Evolutionary conservation across 2,329 filamentous ascomycete species (phyloP), one percentile per base, ranked within the genome.

Genomic region (Ramularia collo-cygni): DNA sequence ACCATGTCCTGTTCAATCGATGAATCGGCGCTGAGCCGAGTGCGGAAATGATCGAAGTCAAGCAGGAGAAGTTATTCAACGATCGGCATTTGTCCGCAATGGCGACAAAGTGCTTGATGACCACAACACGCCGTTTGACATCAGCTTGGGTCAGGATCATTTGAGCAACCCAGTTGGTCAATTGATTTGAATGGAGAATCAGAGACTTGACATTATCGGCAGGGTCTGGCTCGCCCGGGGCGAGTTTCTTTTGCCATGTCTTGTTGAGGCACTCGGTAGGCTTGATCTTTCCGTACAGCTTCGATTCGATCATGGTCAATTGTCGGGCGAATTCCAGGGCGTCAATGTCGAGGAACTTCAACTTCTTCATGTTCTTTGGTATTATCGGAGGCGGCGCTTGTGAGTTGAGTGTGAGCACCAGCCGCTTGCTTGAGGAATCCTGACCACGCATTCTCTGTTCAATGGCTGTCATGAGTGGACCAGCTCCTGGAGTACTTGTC

Each of bases 131-230:
- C 64, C 94, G 93, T 71, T 92, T 95, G 47, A 95, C 85, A 61
- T 98, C 92, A 55, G 82, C 77, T 64, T 98, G 92, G 0, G 84
- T 89, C 47, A 98, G 67, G 52, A 98, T 96, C 92, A 98, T 96
- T 64, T 96, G 90, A 19, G 92, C 92, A 36, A 96, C 92, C 92
- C 92, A 98, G 61, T 96, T 98, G 4, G 92, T 98, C 72, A 98
- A 81, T 64, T 96, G 90, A 58, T 98, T 98, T 1, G 92, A 96
- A 66, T 98, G 92, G 37, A 96, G 72, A 66, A 98, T 98, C 47
- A 98, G 74, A 8, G 88, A 85, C 66, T 96, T 95, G 53, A 98
- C 87, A 55, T 98, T 96, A 1, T 87, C 79, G 8, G 92, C 89
- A 24, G 89, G 85, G 56, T 95, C 88, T 4, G 83, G 76, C 47